Evolutionary conservation across 2,329 filamentous ascomycete species (phyloP), one percentile per base, ranked within the genome.

Genomic region (Mariannaea sp.): DNA sequence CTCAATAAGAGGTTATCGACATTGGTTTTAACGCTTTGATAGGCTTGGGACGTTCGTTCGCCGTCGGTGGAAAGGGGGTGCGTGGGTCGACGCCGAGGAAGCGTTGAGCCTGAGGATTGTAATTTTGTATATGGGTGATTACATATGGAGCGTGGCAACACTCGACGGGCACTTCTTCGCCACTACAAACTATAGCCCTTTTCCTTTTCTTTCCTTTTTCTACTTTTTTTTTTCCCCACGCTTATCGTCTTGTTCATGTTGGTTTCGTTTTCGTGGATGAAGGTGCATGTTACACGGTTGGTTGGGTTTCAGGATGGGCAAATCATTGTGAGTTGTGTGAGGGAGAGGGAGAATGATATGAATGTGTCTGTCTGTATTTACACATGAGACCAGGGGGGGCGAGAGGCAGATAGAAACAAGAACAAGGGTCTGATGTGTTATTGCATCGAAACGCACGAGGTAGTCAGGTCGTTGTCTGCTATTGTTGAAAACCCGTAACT

Each of bases 1-100:
- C 68, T 22, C 74, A 71, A 46, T 75, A 53, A n/a, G 49, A 19
- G n/a, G 49, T 41, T n/a, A 16, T 14, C 22, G 24, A 27, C 24
- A 13, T n/a, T 16, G 32, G 26, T 19, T 12, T 24, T 7, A 26
- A 49, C 16, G 7, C 35, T 12, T 10, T 24, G 44, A 9, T 9
- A 22, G 13, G 36, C 17, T 19, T 36, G 17, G 8, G 12, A n/a
- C n/a, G n/a, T n/a, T n/a, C n/a, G n/a, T 24, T 24, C 22, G 22
- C 22, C 8, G 8, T 5, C 22, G 22, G 22, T 24, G 22, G 8
- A n/a, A n/a, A n/a, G n/a, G n/a, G n/a, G n/a, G 46, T 13, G 17
- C 41, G 43, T 54, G 29, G 40, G 52, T n/a, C n/a, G 17, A 29
- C 7, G n/a, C 30, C 30, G n/a, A 32, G 30, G 6, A 32, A 8